Percentiles rank a stretch among this genome's conserved stretches.
Evolutionary conservation across 1,284 basidiomycete species (phyloP).

Genomic region (Ustilago trichophora): DNA sequence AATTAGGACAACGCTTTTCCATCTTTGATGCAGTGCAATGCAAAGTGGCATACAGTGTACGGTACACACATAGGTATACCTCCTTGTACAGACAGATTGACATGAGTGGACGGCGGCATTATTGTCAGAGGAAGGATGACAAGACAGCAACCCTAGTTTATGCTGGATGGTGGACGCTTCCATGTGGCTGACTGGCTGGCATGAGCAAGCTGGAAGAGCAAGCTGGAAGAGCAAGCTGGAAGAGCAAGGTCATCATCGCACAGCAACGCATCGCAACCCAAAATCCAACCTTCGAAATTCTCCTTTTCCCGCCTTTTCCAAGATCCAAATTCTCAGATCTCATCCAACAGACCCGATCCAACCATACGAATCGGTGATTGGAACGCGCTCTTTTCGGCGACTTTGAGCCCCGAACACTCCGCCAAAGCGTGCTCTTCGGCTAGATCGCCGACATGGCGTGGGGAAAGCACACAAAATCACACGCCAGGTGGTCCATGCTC

Average conservation of each 20-base stretch:
- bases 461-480: no score
- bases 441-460: not conserved
- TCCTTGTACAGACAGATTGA: no score
- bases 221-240: not conserved
- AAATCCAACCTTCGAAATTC: not conserved
- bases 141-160: not conserved
- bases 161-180: not conserved
- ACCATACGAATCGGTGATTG: no score
- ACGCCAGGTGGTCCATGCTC: constrained; percentile 6
- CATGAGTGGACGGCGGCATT: no score
- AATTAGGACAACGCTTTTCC: no score
- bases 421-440: no score
- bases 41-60: no score
- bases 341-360: no score
- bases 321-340: no score
- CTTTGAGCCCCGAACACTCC: not conserved
- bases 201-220: not conserved
- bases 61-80: no score
- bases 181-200: not conserved
- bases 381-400: not conserved
- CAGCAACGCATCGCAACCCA: no score
- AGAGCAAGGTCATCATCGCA: not conserved
- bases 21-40: no score
- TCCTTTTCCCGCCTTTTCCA: not conserved
- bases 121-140: not conserved